Conservation (phyloP, 2,329 filamentous ascomycete genomes). For the Alternaria hordeiaustralica region DNA sequence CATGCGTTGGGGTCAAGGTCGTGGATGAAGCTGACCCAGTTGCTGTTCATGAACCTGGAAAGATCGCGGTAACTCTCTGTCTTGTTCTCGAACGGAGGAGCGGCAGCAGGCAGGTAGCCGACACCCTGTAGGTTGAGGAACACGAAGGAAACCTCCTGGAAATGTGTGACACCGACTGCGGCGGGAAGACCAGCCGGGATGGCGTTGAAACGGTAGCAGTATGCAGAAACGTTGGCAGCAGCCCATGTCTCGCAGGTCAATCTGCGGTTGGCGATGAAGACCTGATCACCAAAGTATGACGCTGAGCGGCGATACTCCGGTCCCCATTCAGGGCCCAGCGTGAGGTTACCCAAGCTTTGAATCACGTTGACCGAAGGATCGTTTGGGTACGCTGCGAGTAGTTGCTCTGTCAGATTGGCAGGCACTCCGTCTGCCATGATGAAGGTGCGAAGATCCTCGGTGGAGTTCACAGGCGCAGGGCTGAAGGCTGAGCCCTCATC, state of each 20-base stretch:
- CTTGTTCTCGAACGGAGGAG: slow-evolving; percentile 45
- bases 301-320: slow-evolving; percentile 60
- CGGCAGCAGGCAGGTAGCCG: slow-evolving; percentile 48
- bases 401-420: slow-evolving; percentile 24
- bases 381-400: slow-evolving; percentile 41
- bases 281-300: slow-evolving; percentile 60
- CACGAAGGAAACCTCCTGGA: slow-evolving; percentile 58
- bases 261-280: slow-evolving; percentile 64
- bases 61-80: slow-evolving; percentile 48
- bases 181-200: slow-evolving; percentile 54
- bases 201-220: slow-evolving; percentile 69
- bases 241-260: slow-evolving; percentile 61
- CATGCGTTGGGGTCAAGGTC: slow-evolving; percentile 39
- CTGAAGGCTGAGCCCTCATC: slow-evolving; percentile 70
- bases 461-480: slow-evolving; percentile 61
- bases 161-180: slow-evolving; percentile 59
- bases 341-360: slow-evolving; percentile 27
- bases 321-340: slow-evolving; percentile 30
- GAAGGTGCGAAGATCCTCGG: slow-evolving; percentile 58
- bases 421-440: slow-evolving; percentile 38
- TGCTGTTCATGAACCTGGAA: slow-evolving; percentile 52
- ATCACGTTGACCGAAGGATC: slow-evolving; percentile 36
- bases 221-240: slow-evolving; percentile 57
- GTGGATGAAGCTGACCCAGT: slow-evolving; percentile 57
- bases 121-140: slow-evolving; percentile 55